phyloP scores from a whole-genome alignment of 176 grass and related monocot species.

The Oryza punctata region DNA sequence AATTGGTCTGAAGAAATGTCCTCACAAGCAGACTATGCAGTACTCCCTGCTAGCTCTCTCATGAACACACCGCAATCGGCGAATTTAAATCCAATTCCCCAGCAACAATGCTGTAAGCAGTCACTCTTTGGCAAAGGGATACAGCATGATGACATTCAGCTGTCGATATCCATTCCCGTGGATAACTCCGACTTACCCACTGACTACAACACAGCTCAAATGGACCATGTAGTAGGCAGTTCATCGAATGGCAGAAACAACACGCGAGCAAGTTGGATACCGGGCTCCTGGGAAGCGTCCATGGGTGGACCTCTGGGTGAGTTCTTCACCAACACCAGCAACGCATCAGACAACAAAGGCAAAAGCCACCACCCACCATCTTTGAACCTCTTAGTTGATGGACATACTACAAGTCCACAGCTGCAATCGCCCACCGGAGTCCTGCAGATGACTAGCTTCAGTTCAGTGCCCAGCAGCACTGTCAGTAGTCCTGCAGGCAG shows the following conservation, averaged over 20 bases:
- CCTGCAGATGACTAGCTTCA: slow-evolving; percentile 25
- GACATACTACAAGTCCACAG: slow-evolving; percentile 17
- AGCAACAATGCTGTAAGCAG: not conserved
- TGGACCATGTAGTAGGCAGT: not conserved
- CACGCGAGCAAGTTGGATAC: slow-evolving; percentile 28
- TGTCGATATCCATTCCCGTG: slow-evolving; percentile 9
- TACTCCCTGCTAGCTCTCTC: not conserved
- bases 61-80: not conserved
- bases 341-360: not conserved
- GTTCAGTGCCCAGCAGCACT: slow-evolving; percentile 34
- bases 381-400: slow-evolving; percentile 26
- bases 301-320: slow-evolving; percentile 48
- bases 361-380: not conserved
- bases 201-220: not conserved
- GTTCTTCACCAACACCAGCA: slow-evolving; percentile 36
- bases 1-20: not conserved
- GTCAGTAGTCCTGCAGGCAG: slow-evolving; percentile 29
- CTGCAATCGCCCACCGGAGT: slow-evolving; percentile 33
- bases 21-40: not conserved
- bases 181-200: not conserved
- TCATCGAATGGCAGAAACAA: not conserved
- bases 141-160: not conserved
- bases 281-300: slow-evolving; percentile 39
- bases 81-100: not conserved
- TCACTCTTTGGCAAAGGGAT: slow-evolving; percentile 1